These are phyloP conservation scores for Chloranthus sessilifolius DNA, from an alignment of 164 flowering plant species.

Conservation along the genomic window DNA sequence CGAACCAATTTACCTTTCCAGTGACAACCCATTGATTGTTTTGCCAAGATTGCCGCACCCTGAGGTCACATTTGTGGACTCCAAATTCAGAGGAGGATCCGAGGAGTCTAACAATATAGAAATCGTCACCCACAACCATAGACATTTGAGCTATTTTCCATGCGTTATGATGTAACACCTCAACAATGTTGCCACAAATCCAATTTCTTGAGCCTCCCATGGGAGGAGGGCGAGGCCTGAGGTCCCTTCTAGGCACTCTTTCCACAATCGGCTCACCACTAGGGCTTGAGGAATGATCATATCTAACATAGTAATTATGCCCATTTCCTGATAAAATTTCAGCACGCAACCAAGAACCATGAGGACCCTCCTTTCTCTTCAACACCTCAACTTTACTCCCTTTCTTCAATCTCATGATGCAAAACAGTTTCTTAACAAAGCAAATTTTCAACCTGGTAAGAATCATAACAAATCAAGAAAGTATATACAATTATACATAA, in stretches of 20 bases:
- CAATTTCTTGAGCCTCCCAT: conserved; percentile 30
- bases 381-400: conserved; percentile 73
- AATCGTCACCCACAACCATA: conserved; percentile 27
- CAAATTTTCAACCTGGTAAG: too few relatives aligned
- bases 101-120: conserved; percentile 33
- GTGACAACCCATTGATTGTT: conserved; percentile 43
- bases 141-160: conserved; percentile 69
- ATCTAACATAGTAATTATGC: conserved; percentile 53
- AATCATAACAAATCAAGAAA: too few relatives aligned
- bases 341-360: conserved; percentile 64
- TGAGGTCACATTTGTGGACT: conserved; percentile 24
- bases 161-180: conserved; percentile 55
- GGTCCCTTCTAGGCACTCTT: conserved; percentile 50
- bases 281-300: conserved; percentile 17
- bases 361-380: conserved; percentile 41
- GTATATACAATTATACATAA: too few relatives aligned
- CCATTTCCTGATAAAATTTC: conserved; percentile 73
- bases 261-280: conserved; percentile 24
- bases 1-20: conserved; percentile 38
- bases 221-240: conserved; percentile 70
- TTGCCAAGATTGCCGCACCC: conserved; percentile 47
- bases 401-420: conserved; percentile 58
- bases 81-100: conserved; percentile 33
- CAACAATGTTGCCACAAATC: conserved; percentile 60
- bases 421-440: too few relatives aligned